Evolutionary conservation across 2,329 filamentous ascomycete species (phyloP).

Genomic region (Diaporthe sp.): DNA sequence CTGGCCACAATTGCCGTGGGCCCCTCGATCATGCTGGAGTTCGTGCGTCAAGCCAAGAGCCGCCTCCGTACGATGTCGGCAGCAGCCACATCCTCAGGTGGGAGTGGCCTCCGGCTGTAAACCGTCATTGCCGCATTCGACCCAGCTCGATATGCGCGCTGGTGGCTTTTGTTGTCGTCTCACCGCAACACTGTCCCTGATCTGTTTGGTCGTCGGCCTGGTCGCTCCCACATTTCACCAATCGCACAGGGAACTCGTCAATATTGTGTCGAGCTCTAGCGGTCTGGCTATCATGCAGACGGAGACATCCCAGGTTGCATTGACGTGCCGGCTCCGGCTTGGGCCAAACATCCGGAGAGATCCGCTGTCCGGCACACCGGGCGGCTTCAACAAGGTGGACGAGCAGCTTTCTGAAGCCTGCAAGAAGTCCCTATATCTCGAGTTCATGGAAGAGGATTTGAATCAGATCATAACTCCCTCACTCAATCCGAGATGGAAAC

Average conservation of each 20-base stretch:
- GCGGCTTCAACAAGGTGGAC: neutral
- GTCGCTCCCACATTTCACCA: neutral
- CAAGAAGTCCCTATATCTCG: neutral
- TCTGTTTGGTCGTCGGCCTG: constrained; percentile 18
- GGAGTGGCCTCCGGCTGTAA: constrained; percentile 17
- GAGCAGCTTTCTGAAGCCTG: neutral
- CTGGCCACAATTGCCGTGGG: constrained; percentile 29
- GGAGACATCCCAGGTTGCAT: constrained; percentile 9
- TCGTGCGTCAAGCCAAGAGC: constrained; percentile 32
- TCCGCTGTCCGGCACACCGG: neutral
- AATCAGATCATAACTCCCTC: neutral
- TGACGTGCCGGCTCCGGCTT: constrained; percentile 21
- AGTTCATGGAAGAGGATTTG: neutral
- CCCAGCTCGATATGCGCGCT: constrained; percentile 22
- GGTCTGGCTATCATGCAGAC: constrained; percentile 33
- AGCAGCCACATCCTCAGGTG: constrained; percentile 24
- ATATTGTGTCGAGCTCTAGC: constrained; percentile 20
- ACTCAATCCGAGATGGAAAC: constrained; percentile 2
- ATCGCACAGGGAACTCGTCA: constrained; percentile 1
- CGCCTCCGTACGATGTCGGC: constrained; percentile 23
- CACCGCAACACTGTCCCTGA: constrained; percentile 19
- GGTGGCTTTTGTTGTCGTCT: constrained; percentile 16
- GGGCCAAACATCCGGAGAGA: neutral
- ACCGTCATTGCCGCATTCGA: constrained; percentile 15
- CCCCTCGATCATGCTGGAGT: constrained; percentile 17